A percentile compares a stretch with the other conserved stretches of the same genome.
These are phyloP conservation scores for Populus deltoides DNA, from an alignment of 345 rosid species.

Conservation along the genomic window DNA sequence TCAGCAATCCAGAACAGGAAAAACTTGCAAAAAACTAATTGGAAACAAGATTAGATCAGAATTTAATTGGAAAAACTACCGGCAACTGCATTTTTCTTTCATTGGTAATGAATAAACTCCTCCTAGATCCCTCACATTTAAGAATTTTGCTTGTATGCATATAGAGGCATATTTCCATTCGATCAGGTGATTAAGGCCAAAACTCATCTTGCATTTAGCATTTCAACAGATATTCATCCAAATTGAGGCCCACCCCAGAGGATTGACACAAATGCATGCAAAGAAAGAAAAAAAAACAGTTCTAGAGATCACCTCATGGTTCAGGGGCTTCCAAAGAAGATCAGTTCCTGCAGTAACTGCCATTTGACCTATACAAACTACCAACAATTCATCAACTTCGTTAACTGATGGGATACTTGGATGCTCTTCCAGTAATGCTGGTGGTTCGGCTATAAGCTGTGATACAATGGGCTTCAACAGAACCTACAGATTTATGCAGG, in stretches of 20 bases:
- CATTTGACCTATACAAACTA: conserved; percentile 88
- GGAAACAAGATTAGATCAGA: too few species aligned
- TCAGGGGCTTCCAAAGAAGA: conserved; percentile 86
- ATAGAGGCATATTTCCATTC: too few species aligned
- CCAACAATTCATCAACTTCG: conserved; percentile 73
- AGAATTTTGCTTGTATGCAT: too few species aligned
- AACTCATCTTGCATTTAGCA: not conserved
- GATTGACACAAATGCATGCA: not conserved
- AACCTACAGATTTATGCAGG: conserved; percentile 47
- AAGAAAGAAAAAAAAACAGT: not conserved
- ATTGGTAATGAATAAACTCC: too few species aligned
- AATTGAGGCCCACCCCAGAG: not conserved
- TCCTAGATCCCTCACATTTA: too few species aligned
- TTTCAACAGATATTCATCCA: not conserved
- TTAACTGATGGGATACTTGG: conserved; percentile 53
- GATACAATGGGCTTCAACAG: conserved; percentile 75
- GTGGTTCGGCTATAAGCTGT: conserved; percentile 69
- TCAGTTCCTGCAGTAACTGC: conserved; percentile 84
- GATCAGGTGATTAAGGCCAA: too few species aligned
- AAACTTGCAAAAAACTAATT: too few species aligned
- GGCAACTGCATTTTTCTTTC: too few species aligned
- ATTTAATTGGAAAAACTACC: too few species aligned
- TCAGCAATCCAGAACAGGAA: too few species aligned
- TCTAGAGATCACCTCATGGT: conserved; percentile 68
- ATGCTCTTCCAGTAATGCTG: conserved; percentile 51